phyloP scores from a whole-genome alignment of 768 basidiomycete species.

The Lentinula sp. region DNA sequence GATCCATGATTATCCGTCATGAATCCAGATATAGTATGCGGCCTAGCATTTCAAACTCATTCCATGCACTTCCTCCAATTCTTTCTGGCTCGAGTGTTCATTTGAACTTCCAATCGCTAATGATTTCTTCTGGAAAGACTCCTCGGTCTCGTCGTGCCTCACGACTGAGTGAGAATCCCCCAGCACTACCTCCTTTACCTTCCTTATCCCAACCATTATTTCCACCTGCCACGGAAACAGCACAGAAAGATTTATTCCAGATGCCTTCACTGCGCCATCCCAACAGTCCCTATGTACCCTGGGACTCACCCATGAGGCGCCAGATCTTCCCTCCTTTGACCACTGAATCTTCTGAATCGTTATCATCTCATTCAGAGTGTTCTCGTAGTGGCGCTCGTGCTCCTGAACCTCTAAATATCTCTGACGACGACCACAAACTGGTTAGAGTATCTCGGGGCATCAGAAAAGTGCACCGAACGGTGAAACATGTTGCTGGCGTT shows the following conservation, averaged over 20 bases:
- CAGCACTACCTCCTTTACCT: slow-evolving; percentile 28
- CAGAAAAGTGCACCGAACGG: slow-evolving; percentile 19
- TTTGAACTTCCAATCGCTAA: slow-evolving; percentile 14
- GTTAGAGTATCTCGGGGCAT: slow-evolving; percentile 25
- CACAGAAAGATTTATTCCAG: slow-evolving; percentile 14
- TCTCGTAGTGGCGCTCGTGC: slow-evolving; percentile 34
- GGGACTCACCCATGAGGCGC: slow-evolving; percentile 36
- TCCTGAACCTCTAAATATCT: slow-evolving; percentile 26
- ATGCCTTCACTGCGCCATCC: slow-evolving; percentile 39
- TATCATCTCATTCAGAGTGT: slow-evolving; percentile 18
- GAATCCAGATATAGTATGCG: not conserved
- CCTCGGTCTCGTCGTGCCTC: slow-evolving; percentile 1
- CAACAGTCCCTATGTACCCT: slow-evolving; percentile 52
- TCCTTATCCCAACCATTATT: slow-evolving; percentile 31
- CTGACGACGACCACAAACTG: slow-evolving; percentile 14
- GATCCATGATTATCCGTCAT: not conserved
- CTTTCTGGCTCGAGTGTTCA: slow-evolving; percentile 7
- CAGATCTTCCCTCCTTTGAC: slow-evolving; percentile 32
- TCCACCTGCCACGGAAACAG: slow-evolving; percentile 18
- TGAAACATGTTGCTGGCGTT: slow-evolving; percentile 20
- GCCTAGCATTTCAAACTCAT: not conserved
- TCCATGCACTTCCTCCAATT: slow-evolving; percentile 4
- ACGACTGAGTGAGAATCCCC: slow-evolving; percentile 21
- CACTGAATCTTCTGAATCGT: slow-evolving; percentile 24
- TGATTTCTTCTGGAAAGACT: not conserved